A percentile compares a stretch with the other conserved stretches of the same genome.
phyloP scores from a whole-genome alignment of 495 filamentous ascomycete genomes.

The Neurospora sp. region DNA sequence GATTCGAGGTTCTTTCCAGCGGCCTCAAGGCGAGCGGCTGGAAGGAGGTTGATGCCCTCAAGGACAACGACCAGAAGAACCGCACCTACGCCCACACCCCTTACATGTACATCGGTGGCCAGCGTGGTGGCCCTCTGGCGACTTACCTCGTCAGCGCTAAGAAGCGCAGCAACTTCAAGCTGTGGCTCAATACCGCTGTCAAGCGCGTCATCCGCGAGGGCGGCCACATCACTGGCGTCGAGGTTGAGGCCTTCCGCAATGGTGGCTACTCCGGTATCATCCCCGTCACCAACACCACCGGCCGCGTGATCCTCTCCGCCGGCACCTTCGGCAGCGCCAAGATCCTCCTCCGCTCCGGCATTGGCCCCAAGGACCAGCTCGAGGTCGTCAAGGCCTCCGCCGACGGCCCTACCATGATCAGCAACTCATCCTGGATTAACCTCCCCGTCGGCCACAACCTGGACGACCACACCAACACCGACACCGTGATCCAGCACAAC shows the following conservation, averaged over 20 bases:
- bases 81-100: constrained; percentile 54
- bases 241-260: constrained; percentile 46
- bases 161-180: constrained; percentile 52
- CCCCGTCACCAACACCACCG: constrained; percentile 46
- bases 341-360: constrained; percentile 51
- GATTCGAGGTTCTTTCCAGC: constrained; percentile 47
- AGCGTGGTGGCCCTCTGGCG: constrained; percentile 61
- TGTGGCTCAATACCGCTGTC: constrained; percentile 56
- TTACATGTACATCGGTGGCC: constrained; percentile 57
- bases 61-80: constrained; percentile 54
- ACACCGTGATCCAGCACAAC: constrained; percentile 52
- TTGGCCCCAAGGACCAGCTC: constrained; percentile 55
- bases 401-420: constrained; percentile 46
- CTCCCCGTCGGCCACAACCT: constrained; percentile 67
- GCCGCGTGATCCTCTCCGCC: constrained; percentile 58
- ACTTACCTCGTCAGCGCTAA: constrained; percentile 62
- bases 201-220: constrained; percentile 53
- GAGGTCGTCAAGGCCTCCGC: constrained; percentile 41
- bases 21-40: constrained; percentile 51
- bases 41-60: constrained; percentile 51
- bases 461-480: constrained; percentile 59
- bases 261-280: constrained; percentile 50
- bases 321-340: constrained; percentile 67
- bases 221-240: constrained; percentile 54
- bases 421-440: constrained; percentile 50